These are phyloP conservation scores for Erodium texanum DNA, from an alignment of 441 rosid species.

Conservation along the genomic window DNA sequence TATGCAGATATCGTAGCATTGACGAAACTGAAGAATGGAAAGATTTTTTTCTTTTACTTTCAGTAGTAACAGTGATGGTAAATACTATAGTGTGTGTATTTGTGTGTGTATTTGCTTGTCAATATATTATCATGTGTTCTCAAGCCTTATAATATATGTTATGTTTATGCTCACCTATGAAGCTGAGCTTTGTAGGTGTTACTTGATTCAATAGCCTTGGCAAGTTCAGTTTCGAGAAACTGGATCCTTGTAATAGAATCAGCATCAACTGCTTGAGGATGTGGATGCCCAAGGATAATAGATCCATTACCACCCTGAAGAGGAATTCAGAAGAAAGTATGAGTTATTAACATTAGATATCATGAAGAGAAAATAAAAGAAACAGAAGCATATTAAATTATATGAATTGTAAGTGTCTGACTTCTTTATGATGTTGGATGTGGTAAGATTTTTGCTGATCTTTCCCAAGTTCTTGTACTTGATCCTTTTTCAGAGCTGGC, in stretches of 20 bases:
- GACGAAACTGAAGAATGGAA: no score
- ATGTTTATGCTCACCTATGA: constrained; percentile 27
- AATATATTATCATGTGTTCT: not conserved
- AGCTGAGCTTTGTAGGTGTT: constrained; percentile 26
- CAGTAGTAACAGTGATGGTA: not conserved
- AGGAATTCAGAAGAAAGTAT: not conserved
- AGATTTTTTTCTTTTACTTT: not conserved
- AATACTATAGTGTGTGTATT: no score
- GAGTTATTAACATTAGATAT: not conserved
- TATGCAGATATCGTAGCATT: no score
- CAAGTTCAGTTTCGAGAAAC: constrained; percentile 32
- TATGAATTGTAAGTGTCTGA: constrained; percentile 8
- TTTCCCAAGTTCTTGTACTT: constrained; percentile 10
- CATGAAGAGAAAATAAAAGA: constrained; percentile 3
- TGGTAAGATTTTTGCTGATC: constrained; percentile 8
- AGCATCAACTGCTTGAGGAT: constrained; percentile 11
- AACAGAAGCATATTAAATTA: not conserved
- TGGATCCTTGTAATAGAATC: constrained; percentile 34
- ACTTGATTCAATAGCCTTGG: constrained; percentile 26
- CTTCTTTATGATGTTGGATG: constrained; percentile 17
- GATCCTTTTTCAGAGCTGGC: constrained; percentile 6
- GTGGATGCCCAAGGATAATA: constrained; percentile 12
- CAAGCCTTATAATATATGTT: not conserved
- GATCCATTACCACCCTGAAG: constrained; percentile 21
- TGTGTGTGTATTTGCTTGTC: not conserved